Evolutionary conservation across 2,329 filamentous ascomycete genomes (phyloP).

Genomic region (Diaporthe eres): DNA sequence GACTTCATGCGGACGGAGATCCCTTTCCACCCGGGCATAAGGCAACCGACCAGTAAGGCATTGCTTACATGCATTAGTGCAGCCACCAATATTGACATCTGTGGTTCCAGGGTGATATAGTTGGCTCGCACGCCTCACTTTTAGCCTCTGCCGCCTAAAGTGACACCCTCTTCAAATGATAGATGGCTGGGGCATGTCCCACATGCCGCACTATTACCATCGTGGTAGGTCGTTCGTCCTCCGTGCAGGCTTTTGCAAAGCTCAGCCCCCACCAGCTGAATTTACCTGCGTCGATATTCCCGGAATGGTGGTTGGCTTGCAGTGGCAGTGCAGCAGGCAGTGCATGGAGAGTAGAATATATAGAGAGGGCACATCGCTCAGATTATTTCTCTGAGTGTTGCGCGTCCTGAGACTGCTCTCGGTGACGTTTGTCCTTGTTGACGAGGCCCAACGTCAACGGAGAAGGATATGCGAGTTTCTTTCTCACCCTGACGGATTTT

Average conservation of each 20-base stretch:
- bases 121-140: constrained; percentile 20
- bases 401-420: constrained; percentile 3
- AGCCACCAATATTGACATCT: constrained; percentile 1
- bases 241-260: not conserved
- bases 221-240: not conserved
- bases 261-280: constrained; percentile 24
- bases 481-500: not conserved
- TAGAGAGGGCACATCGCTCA: constrained; percentile 1
- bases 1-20: not conserved
- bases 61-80: constrained; percentile 29
- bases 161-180: not conserved
- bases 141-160: not conserved
- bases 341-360: not conserved
- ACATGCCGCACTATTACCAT: not conserved
- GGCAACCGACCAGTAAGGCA: not conserved
- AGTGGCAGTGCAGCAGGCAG: constrained; percentile 23
- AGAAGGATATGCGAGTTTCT: not conserved
- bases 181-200: not conserved
- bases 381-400: not conserved
- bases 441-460: not conserved
- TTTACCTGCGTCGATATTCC: not conserved
- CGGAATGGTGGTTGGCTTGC: not conserved
- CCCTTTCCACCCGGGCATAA: not conserved
- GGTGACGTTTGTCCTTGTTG: not conserved
- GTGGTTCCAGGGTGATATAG: not conserved